Base-by-base conservation (phyloP, 2,329 filamentous ascomycete species). In the Stemphylium beticola region DNA sequence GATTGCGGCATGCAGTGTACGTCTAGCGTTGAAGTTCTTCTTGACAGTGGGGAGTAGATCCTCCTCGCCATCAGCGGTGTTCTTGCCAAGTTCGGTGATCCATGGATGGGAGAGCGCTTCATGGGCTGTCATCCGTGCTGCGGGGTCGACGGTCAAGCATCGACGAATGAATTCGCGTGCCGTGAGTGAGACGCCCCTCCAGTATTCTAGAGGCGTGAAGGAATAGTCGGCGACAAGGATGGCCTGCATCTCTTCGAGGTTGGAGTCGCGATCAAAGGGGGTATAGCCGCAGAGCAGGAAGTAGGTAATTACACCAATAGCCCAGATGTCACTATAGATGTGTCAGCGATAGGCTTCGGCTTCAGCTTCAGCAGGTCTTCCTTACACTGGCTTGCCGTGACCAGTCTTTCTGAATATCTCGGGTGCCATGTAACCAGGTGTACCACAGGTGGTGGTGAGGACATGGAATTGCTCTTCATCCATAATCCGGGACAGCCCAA, bases 401-500 rank as follows among this genome's bases (percentile, higher is more conserved):
- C 95, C 95, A 7, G 90, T 93, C 82, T 99, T 99, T 77, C 96
- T 96, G 80, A 99, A 99, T 69, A 99, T 99, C 76, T 99, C 95
- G 18, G 95, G 95, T 2, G 95, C 95, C 95, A 99, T 99, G 78
- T 99, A 99, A 43, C 95, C 95, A 3, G 95, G 95, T 1, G 95
- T 99, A 55, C 95, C 95, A 74, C 95, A 99, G 1, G 95, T 99
- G 0, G 95, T 99, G 10, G 95, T 99, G 59, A 99, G 81, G 26
- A 98, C 93, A 74, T 98, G 95, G 77, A 98, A 98, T 74, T 96
- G 91, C 77, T 97, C 92, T 78, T 98, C 95, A 72, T 99, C 95
- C 93, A 99, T 98, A 78, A 99, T 97, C 54, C 95, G 87, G 22
- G 90, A 95, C 44, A 99, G 82, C 9, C 95, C 95, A 76, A 99